Percentiles rank a stretch among this genome's conserved stretches.
These are phyloP conservation scores for Cadophora malorum DNA, from an alignment of 2,329 filamentous ascomycete genomes.

Conservation along the genomic window DNA sequence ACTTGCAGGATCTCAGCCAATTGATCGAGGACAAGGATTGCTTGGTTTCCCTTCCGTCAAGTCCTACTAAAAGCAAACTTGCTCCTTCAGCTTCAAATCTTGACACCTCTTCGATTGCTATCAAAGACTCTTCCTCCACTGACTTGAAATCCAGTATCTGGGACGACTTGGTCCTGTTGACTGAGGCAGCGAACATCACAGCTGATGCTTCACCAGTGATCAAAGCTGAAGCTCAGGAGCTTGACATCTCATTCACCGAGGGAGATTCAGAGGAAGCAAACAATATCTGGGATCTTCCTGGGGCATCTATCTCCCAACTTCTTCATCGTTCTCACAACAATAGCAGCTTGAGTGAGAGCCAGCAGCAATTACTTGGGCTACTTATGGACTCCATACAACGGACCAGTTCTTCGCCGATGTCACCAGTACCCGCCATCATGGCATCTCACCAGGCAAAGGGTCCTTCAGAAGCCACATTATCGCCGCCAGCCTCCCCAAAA, in stretches of 20 bases:
- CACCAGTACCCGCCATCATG: background rate
- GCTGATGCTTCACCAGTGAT: background rate
- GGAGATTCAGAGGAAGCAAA: background rate
- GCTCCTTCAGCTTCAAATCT: constrained; percentile 1
- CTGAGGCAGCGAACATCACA: background rate
- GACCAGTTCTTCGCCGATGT: background rate
- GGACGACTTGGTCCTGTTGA: constrained; percentile 12
- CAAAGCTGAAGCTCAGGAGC: background rate
- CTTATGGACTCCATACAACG: background rate
- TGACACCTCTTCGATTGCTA: constrained; percentile 11
- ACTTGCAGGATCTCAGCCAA: constrained; percentile 32
- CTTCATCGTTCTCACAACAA: background rate
- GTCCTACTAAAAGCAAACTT: constrained; percentile 14
- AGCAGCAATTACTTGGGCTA: constrained; percentile 9
- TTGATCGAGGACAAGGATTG: constrained; percentile 32
- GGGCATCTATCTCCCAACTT: background rate
- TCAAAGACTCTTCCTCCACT: constrained; percentile 2
- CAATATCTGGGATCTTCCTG: constrained; percentile 8
- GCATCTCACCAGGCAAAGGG: background rate
- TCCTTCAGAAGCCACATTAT: background rate
- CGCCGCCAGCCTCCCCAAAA: background rate
- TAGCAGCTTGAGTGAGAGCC: background rate
- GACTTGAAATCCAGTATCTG: constrained; percentile 17
- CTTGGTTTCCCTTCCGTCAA: constrained; percentile 33
- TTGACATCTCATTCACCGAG: background rate